Percentiles rank a stretch among this genome's conserved stretches.
Evolutionary conservation across 345 rosid species (phyloP).

Genomic region (Ceriops tagal): DNA sequence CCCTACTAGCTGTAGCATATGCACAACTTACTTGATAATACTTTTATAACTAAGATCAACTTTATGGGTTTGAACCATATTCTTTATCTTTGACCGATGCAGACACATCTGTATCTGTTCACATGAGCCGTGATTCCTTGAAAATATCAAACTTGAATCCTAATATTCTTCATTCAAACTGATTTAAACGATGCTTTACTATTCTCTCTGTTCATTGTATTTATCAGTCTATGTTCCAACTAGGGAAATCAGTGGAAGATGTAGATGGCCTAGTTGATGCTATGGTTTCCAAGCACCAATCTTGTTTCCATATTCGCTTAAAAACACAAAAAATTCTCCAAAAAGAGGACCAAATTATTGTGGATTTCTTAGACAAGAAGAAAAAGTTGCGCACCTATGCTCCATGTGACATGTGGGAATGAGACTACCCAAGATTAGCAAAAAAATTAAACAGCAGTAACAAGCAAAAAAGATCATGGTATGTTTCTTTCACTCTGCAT

Average conservation of each 20-base stretch:
- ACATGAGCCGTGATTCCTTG: not conserved
- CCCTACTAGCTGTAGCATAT: not conserved
- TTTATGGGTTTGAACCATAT: conserved; percentile 24
- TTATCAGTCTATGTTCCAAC: not conserved
- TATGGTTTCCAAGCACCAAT: conserved; percentile 21
- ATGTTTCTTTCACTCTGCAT: conserved; percentile 7
- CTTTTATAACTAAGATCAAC: not conserved
- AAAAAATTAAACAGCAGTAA: conserved; percentile 12
- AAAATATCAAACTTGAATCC: not conserved
- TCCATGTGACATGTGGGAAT: conserved; percentile 30
- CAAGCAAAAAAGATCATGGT: conserved; percentile 18
- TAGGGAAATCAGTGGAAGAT: not conserved
- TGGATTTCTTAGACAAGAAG: conserved; percentile 20
- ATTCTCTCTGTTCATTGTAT: not conserved
- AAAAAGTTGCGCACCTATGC: conserved; percentile 23
- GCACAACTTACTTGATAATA: not conserved
- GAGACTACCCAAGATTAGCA: conserved; percentile 15
- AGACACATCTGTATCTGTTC: conserved; percentile 1
- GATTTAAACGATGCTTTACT: too few species aligned
- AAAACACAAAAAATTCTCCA: conserved; percentile 18
- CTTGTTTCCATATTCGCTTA: conserved; percentile 26
- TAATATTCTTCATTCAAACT: conserved; percentile 16
- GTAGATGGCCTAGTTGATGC: conserved; percentile 9
- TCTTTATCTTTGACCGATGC: conserved; percentile 14
- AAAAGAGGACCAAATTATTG: conserved; percentile 18